Percentiles rank a stretch among this genome's conserved stretches.
These are phyloP conservation scores for Pseudognaphalium luteoalbum DNA, from an alignment of 129 eudicot genomes.

Conservation along the genomic window DNA sequence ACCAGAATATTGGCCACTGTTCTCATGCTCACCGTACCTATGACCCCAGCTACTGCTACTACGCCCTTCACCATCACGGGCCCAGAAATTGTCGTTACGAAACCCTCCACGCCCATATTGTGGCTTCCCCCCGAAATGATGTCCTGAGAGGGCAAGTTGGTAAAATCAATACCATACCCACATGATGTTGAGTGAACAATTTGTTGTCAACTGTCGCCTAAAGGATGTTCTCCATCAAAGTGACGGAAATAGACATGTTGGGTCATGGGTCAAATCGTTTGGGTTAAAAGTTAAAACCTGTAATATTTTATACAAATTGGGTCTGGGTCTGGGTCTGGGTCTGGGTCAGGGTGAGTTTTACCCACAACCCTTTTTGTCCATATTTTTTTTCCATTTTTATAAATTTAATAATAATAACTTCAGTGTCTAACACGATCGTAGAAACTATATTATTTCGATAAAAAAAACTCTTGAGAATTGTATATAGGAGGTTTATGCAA, in stretches of 20 bases:
- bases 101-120: slow-evolving; percentile 51
- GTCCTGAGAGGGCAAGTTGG: slow-evolving; percentile 37
- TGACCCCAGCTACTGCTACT: slow-evolving; percentile 26
- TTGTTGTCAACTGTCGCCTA: background rate
- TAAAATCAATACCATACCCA: slow-evolving; percentile 2
- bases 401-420: background rate
- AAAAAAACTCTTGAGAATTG: background rate
- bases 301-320: background rate
- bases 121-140: slow-evolving; percentile 45
- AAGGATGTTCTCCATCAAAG: background rate
- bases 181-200: slow-evolving; percentile 4
- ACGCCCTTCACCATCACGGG: slow-evolving; percentile 47
- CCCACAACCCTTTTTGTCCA: background rate
- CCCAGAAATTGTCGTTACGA: slow-evolving; percentile 41
- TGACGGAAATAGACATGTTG: background rate
- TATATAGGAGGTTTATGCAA: background rate
- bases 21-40: slow-evolving; percentile 25
- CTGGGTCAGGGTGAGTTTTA: background rate
- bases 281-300: background rate
- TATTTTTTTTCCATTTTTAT: background rate
- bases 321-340: background rate
- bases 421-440: background rate
- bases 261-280: background rate
- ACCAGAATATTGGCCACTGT: slow-evolving; percentile 20
- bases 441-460: background rate